Evolutionary conservation across 805 yeast genomes (phyloP).

Genomic region (Metschnikowia colocasiae): DNA sequence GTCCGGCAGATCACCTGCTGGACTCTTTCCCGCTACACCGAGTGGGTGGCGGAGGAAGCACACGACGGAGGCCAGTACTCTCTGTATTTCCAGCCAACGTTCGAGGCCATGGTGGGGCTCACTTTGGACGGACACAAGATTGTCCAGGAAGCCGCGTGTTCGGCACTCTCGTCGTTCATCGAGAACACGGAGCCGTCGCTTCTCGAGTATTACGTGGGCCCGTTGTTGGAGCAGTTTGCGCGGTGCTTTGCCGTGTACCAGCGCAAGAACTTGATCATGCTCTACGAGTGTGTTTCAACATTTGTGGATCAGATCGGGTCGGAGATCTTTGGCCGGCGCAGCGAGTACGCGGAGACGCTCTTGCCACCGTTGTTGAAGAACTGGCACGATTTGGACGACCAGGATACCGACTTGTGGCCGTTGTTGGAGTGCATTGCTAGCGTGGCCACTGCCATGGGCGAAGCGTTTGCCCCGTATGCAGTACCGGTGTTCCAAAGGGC

Average conservation of each 20-base stretch:
- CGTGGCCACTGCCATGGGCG: slow-evolving; percentile 84
- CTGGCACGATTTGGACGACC: slow-evolving; percentile 75
- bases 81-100: slow-evolving; percentile 68
- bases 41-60: slow-evolving; percentile 77
- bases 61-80: slow-evolving; percentile 58
- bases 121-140: slow-evolving; percentile 80
- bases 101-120: slow-evolving; percentile 71
- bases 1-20: slow-evolving; percentile 94
- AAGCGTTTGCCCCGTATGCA: slow-evolving; percentile 83
- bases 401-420: slow-evolving; percentile 87
- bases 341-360: slow-evolving; percentile 54
- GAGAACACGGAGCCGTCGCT: slow-evolving; percentile 67
- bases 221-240: slow-evolving; percentile 65
- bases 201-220: slow-evolving; percentile 60
- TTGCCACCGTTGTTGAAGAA: slow-evolving; percentile 78
- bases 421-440: slow-evolving; percentile 88
- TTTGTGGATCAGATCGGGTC: slow-evolving; percentile 74
- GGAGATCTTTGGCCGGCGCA: slow-evolving; percentile 50
- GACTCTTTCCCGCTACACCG: slow-evolving; percentile 83
- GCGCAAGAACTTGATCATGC: slow-evolving; percentile 71
- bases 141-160: slow-evolving; percentile 94
- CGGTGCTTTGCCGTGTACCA: slow-evolving; percentile 75
- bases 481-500: slow-evolving; percentile 81
- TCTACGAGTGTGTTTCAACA: slow-evolving; percentile 90
- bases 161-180: slow-evolving; percentile 78